phyloP scores from a whole-genome alignment of 805 yeast species.

The Lachancea fermentati region DNA sequence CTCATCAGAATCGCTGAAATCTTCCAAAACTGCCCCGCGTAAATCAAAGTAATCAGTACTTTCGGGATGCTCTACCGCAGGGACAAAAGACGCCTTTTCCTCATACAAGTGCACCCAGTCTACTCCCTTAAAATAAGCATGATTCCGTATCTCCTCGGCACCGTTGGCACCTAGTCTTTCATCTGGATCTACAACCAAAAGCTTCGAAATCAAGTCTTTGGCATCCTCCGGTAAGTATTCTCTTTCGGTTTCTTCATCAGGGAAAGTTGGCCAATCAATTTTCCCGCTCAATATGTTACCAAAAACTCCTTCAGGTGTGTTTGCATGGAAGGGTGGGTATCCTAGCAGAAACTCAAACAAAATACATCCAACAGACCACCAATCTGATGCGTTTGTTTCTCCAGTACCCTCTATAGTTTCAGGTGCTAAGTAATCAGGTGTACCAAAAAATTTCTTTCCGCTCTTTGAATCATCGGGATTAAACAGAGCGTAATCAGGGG shows the following conservation, averaged over 20 bases:
- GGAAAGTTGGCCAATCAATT: constrained; percentile 79
- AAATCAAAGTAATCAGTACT: constrained; percentile 86
- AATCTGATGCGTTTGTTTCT: constrained; percentile 61
- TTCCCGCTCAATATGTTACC: constrained; percentile 67
- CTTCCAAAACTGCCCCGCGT: constrained; percentile 74
- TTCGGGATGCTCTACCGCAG: constrained; percentile 71
- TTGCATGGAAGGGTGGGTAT: constrained; percentile 89
- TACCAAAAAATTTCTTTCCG: constrained; percentile 76
- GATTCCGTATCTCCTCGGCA: constrained; percentile 69
- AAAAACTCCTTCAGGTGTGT: constrained; percentile 74
- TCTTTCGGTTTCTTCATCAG: constrained; percentile 45
- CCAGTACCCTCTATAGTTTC: constrained; percentile 84
- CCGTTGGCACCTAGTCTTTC: constrained; percentile 75
- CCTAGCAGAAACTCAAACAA: constrained; percentile 89
- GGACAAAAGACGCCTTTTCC: constrained; percentile 79
- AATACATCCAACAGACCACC: constrained; percentile 99
- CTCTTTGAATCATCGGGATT: constrained; percentile 59
- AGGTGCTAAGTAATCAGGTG: constrained; percentile 97
- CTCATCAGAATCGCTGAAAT: constrained; percentile 21
- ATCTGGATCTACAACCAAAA: constrained; percentile 59
- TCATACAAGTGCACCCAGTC: constrained; percentile 70
- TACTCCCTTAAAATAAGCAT: constrained; percentile 67
- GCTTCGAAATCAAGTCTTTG: constrained; percentile 59
- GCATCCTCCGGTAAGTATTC: constrained; percentile 59
- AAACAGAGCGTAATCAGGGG: constrained; percentile 53